phyloP scores from a whole-genome alignment of 495 filamentous ascomycete genomes.

The Penicillium paradoxum region DNA sequence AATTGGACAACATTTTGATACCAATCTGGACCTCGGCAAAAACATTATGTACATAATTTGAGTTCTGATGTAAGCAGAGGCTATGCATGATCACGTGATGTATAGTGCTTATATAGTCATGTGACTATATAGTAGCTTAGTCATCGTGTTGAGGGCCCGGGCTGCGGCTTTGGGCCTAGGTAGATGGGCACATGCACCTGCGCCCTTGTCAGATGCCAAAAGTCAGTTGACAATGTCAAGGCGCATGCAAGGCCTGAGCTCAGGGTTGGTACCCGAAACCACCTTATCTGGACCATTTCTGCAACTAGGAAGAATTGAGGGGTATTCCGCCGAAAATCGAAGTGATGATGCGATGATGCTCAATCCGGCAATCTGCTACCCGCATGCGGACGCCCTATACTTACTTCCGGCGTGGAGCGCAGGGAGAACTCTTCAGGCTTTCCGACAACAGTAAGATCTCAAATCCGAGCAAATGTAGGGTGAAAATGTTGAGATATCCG shows the following conservation, averaged over 20 bases:
- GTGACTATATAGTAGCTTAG: neutral
- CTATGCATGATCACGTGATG: neutral
- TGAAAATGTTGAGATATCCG: neutral
- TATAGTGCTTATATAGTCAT: neutral
- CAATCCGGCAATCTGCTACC: conserved; percentile 25
- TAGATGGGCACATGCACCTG: neutral
- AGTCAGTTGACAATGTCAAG: conserved; percentile 28
- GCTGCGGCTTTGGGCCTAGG: too few species aligned
- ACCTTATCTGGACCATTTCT: neutral
- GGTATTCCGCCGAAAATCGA: conserved; percentile 10
- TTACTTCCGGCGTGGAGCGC: conserved; percentile 14
- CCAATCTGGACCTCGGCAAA: conserved; percentile 13
- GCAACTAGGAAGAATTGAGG: neutral
- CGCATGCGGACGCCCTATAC: conserved; percentile 27
- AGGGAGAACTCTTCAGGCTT: neutral
- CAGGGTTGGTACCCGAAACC: neutral
- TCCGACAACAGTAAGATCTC: conserved; percentile 13
- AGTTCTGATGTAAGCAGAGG: neutral
- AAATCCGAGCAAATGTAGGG: conserved; percentile 3
- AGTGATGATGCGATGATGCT: conserved; percentile 27
- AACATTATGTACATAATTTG: neutral
- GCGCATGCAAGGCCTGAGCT: neutral
- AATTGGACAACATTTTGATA: conserved; percentile 6
- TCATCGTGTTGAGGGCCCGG: neutral
- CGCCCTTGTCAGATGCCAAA: neutral